A percentile compares a stretch with the other conserved stretches of the same genome.
These are phyloP conservation scores for Eucalyptus albens DNA, from an alignment of 345 rosid species.

Conservation along the genomic window DNA sequence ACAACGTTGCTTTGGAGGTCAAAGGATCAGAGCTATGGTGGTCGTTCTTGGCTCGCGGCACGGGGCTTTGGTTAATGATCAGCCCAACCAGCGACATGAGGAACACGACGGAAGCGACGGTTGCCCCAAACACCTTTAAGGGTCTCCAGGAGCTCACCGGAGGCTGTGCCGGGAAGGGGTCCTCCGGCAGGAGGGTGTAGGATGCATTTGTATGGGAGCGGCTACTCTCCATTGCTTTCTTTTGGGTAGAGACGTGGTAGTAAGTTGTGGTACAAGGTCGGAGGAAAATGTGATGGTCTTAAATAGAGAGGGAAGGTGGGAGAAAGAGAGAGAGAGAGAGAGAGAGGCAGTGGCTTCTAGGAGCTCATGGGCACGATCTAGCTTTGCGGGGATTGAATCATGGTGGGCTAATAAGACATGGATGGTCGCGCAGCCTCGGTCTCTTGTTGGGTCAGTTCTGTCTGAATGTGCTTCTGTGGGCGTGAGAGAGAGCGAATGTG, in stretches of 20 bases:
- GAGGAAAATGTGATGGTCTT: neutral
- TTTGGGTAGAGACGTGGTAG: neutral
- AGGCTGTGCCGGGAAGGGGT: neutral
- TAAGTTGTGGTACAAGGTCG: neutral
- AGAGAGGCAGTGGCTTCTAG: neutral
- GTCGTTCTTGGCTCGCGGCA: neutral
- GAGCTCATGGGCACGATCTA: neutral
- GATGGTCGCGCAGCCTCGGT: neutral
- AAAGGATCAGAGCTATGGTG: neutral
- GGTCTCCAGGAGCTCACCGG: conserved; percentile 4
- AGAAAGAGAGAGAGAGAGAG: neutral
- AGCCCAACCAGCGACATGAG: conserved; percentile 24
- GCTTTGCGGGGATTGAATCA: neutral
- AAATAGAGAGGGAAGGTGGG: neutral
- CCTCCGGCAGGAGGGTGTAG: conserved; percentile 28
- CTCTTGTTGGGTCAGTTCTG: neutral
- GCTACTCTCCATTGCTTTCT: neutral
- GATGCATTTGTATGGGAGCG: neutral
- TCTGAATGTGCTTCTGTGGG: neutral
- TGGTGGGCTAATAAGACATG: neutral
- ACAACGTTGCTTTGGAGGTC: neutral
- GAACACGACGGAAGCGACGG: conserved; percentile 16
- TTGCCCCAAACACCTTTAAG: conserved; percentile 11
- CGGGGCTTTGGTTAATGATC: conserved; percentile 23
- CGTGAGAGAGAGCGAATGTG: neutral